Conservation (phyloP, 257 asterid genomes). For the Gentiana macrophylla region DNA sequence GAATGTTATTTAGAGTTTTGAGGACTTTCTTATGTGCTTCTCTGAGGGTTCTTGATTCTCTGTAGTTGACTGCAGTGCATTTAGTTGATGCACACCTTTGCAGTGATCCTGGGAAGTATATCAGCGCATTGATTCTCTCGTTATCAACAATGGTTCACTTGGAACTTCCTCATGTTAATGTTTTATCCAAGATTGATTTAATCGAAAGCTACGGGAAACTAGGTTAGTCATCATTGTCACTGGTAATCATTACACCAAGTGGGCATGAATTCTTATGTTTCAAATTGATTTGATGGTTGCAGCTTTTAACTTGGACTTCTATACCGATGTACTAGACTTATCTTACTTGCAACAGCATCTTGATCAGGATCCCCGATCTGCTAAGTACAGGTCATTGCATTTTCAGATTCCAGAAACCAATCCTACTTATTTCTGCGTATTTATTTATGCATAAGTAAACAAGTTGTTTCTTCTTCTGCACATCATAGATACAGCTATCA, state of each 20-base stretch:
- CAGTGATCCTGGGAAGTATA: constrained; percentile 92
- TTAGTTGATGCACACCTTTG: constrained; percentile 96
- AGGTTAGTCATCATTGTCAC: constrained; percentile 34
- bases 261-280: constrained; percentile 9
- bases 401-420: not conserved
- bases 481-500: too few species aligned
- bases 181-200: constrained; percentile 90
- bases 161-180: constrained; percentile 97
- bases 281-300: constrained; percentile 24
- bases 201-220: constrained; percentile 84
- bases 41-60: constrained; percentile 9
- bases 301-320: constrained; percentile 95
- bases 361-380: constrained; percentile 83
- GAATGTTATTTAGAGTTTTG: not conserved
- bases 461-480: not conserved
- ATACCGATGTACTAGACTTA: constrained; percentile 88
- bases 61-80: constrained; percentile 93
- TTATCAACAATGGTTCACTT: constrained; percentile 89
- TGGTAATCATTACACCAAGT: constrained; percentile 3
- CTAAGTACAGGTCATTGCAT: constrained; percentile 54
- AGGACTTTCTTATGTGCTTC: not conserved
- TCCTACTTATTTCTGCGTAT: not conserved
- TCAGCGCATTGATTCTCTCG: constrained; percentile 84
- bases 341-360: constrained; percentile 74
- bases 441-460: not conserved